Evolutionary conservation across 768 basidiomycete species (phyloP).

Genomic region (Pisolithus orientalis): DNA sequence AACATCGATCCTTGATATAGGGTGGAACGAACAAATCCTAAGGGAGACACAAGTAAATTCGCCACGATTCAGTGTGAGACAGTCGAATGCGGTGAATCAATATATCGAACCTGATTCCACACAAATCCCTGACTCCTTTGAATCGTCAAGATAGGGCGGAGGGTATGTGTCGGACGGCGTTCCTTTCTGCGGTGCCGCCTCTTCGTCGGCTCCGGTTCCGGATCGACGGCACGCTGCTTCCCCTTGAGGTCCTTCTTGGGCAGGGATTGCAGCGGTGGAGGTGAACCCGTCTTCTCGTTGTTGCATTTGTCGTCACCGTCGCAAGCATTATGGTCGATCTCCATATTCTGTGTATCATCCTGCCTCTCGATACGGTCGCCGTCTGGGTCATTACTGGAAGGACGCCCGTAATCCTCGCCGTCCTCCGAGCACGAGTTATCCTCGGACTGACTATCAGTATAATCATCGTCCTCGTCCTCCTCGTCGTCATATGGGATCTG

Average conservation of each 20-base stretch:
- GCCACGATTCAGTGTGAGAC: neutral
- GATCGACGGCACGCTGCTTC: constrained; percentile 73
- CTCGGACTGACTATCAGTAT: constrained; percentile 51
- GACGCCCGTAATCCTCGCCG: constrained; percentile 51
- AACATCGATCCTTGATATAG: constrained; percentile 87
- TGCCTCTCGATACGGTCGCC: constrained; percentile 28
- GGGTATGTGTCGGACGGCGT: constrained; percentile 50
- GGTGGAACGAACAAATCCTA: constrained; percentile 85
- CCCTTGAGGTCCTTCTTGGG: constrained; percentile 64
- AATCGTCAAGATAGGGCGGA: constrained; percentile 81
- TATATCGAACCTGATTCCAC: constrained; percentile 75
- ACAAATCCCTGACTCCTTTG: constrained; percentile 86
- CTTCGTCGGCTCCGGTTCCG: constrained; percentile 47
- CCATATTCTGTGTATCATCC: constrained; percentile 53
- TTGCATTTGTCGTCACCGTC: constrained; percentile 3
- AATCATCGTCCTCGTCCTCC: constrained; percentile 44
- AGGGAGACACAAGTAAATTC: neutral
- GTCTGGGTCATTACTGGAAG: constrained; percentile 24
- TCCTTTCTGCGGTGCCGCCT: constrained; percentile 48
- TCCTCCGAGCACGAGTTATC: constrained; percentile 67
- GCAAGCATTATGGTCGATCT: constrained; percentile 38
- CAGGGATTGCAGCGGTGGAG: constrained; percentile 14
- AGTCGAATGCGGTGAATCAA: neutral
- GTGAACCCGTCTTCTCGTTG: constrained; percentile 30
- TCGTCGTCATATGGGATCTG: constrained; percentile 72